Percentiles rank a stretch among this genome's conserved stretches.
Conservation (phyloP, 1,139 yeast species). For the Candida dubliniensis region DNA sequence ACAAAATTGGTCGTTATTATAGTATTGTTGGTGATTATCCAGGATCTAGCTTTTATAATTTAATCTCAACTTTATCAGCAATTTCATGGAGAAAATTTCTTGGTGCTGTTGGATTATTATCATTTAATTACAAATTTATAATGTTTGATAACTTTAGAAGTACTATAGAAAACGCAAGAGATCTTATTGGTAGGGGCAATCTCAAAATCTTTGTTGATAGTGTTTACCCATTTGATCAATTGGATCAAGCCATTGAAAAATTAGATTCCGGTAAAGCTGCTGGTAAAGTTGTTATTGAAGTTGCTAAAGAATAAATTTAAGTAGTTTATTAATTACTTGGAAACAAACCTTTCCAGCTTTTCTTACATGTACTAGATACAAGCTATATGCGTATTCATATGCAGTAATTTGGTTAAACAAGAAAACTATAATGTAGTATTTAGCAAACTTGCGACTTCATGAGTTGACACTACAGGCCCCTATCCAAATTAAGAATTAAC, state of each 20-base stretch:
- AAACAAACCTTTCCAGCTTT: no score
- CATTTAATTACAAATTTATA: slow-evolving; percentile 15
- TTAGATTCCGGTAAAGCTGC: slow-evolving; percentile 50
- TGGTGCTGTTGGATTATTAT: slow-evolving; percentile 14
- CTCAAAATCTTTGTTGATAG: slow-evolving; percentile 53
- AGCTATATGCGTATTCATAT: no score
- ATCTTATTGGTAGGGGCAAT: slow-evolving; percentile 39
- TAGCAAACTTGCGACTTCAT: no score
- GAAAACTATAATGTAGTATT: no score
- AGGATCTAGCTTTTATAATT: slow-evolving; percentile 8
- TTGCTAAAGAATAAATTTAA: background rate
- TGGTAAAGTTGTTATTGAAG: slow-evolving; percentile 59
- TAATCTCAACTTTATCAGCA: slow-evolving; percentile 19
- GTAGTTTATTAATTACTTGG: no score
- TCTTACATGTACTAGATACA: no score
- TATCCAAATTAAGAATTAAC: background rate
- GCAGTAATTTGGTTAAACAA: no score
- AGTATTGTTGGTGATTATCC: slow-evolving; percentile 45
- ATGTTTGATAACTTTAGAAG: slow-evolving; percentile 4
- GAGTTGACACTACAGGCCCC: no score
- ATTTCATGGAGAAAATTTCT: slow-evolving; percentile 5
- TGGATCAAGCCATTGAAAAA: slow-evolving; percentile 47
- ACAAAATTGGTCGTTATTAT: slow-evolving; percentile 43
- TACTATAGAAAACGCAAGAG: slow-evolving; percentile 11
- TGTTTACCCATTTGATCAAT: slow-evolving; percentile 48